These are phyloP conservation scores for Pelagomonas calceolata DNA, from an alignment of 108 stramenopile genomes.

Conservation along the genomic window DNA sequence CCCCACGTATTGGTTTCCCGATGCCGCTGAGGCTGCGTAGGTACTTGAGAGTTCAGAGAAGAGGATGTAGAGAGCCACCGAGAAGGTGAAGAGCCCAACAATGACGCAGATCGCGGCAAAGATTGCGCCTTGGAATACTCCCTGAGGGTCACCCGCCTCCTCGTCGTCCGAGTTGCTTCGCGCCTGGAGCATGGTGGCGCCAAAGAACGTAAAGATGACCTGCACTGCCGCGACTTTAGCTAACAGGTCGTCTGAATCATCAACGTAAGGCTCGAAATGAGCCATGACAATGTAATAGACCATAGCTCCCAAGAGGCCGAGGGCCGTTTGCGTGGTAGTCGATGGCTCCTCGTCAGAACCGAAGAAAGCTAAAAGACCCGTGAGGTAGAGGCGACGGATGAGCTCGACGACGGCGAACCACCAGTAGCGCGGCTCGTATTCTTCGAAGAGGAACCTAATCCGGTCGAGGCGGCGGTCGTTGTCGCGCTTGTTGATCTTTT, in stretches of 20 bases:
- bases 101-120: too few species aligned
- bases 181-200: too few species aligned
- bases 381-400: constrained; percentile 1
- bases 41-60: too few species aligned
- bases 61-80: too few species aligned
- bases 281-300: not conserved
- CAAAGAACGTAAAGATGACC: not conserved
- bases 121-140: too few species aligned
- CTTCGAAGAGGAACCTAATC: constrained; percentile 11
- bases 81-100: too few species aligned
- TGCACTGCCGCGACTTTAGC: not conserved
- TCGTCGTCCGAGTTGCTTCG: too few species aligned
- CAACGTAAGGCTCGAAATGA: not conserved
- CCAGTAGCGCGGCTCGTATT: constrained; percentile 14
- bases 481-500: too few species aligned
- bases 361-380: not conserved
- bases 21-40: too few species aligned
- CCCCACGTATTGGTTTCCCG: too few species aligned
- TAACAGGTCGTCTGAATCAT: not conserved
- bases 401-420: constrained; percentile 3
- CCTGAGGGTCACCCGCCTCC: too few species aligned
- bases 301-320: not conserved
- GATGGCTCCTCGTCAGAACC: not conserved
- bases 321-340: not conserved
- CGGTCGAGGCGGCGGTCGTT: too few species aligned